These are phyloP conservation scores for Aspergillus flavus DNA, from an alignment of 2,329 filamentous ascomycete genomes.

Conservation along the genomic window DNA sequence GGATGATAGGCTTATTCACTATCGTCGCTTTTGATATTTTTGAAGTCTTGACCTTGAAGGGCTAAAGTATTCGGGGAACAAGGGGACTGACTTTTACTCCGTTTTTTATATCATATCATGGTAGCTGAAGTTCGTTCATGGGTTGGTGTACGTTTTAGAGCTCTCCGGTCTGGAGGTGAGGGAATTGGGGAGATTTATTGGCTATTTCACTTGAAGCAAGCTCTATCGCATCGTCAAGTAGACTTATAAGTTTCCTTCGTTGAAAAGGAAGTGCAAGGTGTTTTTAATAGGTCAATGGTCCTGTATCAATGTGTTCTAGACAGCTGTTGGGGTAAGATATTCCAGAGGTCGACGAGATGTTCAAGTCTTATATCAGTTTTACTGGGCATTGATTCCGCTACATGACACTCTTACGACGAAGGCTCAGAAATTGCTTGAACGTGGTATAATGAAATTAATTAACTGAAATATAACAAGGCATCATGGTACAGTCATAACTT, in stretches of 20 bases:
- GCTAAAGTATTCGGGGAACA: too few species aligned
- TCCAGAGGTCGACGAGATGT: not conserved
- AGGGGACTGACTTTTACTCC: not conserved
- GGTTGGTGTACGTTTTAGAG: not conserved
- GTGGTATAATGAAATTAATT: not conserved
- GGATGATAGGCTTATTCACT: too few species aligned
- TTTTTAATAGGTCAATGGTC: too few species aligned
- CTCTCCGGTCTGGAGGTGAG: not conserved
- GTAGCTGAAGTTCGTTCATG: not conserved
- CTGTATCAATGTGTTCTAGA: too few species aligned
- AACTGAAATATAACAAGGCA: slow-evolving; percentile 29
- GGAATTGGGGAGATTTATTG: not conserved
- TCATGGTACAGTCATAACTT: slow-evolving; percentile 42
- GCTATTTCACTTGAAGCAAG: not conserved
- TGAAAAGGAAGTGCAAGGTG: not conserved
- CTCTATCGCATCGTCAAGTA: not conserved
- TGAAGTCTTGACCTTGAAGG: not conserved
- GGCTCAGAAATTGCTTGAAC: not conserved
- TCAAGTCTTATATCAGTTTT: not conserved
- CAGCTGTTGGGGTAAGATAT: not conserved
- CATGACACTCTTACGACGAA: not conserved
- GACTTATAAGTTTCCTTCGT: not conserved
- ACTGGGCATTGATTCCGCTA: not conserved
- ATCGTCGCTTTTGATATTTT: not conserved
- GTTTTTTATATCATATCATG: not conserved